These are phyloP conservation scores for Saccharomyces paradoxus DNA, from an alignment of 805 yeast species.

Conservation along the genomic window DNA sequence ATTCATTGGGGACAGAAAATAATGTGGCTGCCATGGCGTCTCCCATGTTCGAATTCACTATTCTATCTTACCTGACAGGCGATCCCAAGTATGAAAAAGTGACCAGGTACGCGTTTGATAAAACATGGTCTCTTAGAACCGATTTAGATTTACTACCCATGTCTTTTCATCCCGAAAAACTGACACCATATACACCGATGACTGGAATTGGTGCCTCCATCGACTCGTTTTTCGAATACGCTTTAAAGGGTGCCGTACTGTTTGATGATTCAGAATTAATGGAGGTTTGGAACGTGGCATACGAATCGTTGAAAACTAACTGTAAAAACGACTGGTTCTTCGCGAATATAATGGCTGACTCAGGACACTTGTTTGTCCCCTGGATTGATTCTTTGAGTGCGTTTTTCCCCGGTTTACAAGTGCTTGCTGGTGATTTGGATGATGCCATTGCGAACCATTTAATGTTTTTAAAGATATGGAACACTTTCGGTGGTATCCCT, in stretches of 20 bases:
- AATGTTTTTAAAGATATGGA: constrained; percentile 69
- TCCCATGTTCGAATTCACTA: constrained; percentile 70
- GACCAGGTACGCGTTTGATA: constrained; percentile 55
- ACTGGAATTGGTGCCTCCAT: constrained; percentile 88
- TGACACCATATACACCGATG: constrained; percentile 47
- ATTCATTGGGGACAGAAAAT: constrained; percentile 47
- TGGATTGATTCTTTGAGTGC: constrained; percentile 89
- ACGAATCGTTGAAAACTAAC: constrained; percentile 49
- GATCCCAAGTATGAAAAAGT: constrained; percentile 60
- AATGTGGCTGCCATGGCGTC: constrained; percentile 86
- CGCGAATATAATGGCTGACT: constrained; percentile 45
- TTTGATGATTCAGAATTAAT: constrained; percentile 51
- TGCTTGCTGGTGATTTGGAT: constrained; percentile 61
- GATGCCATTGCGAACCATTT: constrained; percentile 58
- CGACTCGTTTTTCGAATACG: constrained; percentile 86
- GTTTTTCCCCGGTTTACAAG: constrained; percentile 82
- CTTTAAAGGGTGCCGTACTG: constrained; percentile 65
- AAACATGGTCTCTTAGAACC: constrained; percentile 62
- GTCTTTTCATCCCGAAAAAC: constrained; percentile 56
- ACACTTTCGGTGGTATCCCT: constrained; percentile 70
- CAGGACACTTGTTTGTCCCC: constrained; percentile 42
- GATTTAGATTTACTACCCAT: constrained; percentile 62
- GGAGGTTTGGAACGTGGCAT: constrained; percentile 53
- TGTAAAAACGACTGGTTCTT: constrained; percentile 46
- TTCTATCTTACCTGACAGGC: constrained; percentile 66